Evolutionary conservation across 2,329 filamentous ascomycete species (phyloP).

Genomic region (Ceratocystiopsis minuta): DNA sequence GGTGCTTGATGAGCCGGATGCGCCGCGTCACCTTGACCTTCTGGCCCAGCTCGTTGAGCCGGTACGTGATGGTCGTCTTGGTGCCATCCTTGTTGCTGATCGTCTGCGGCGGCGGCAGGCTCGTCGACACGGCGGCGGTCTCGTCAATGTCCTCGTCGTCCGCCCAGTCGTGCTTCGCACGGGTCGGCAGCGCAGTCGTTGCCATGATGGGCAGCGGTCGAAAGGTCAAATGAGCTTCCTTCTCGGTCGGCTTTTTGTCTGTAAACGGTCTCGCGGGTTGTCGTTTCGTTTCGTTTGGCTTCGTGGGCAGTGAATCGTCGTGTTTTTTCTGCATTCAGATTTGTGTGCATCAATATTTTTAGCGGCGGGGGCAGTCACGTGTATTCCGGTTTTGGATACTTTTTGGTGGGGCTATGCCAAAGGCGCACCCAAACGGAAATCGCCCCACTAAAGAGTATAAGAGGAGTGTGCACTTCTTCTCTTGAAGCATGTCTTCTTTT

Average conservation of each 20-base stretch:
- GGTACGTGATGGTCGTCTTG: conserved; percentile 83
- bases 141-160: conserved; percentile 85
- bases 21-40: conserved; percentile 95
- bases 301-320: no score
- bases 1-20: conserved; percentile 80
- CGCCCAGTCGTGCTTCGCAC: conserved; percentile 61
- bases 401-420: no score
- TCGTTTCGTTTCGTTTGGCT: no score
- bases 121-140: conserved; percentile 27
- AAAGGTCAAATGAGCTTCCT: neutral
- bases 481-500: no score
- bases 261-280: no score
- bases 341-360: no score
- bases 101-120: conserved; percentile 71
- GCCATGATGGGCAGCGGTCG: conserved; percentile 4
- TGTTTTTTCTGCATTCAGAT: no score
- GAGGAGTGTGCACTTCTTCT: no score
- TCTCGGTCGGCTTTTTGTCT: neutral
- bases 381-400: no score
- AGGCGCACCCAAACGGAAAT: no score
- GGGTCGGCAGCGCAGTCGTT: conserved; percentile 7
- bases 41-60: conserved; percentile 80
- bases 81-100: conserved; percentile 97
- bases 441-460: no score
- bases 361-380: no score